Evolutionary conservation across 2,329 filamentous ascomycete species (phyloP).

Genomic region (Knoxdaviesia capensis): DNA sequence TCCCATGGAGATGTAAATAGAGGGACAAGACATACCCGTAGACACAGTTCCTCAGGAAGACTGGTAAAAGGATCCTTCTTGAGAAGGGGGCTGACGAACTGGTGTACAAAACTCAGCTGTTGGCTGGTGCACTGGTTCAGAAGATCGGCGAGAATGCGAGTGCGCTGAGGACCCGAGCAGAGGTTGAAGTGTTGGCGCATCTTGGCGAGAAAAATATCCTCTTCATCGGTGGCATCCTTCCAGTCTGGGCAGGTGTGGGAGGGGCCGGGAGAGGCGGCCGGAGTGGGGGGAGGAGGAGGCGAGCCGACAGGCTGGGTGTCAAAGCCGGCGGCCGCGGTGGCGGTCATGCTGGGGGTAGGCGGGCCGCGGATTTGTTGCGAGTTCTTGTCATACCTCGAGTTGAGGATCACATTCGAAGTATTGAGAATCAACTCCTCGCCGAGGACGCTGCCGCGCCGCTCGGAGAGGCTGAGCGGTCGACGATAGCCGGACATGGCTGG

Average conservation of each 20-base stretch:
- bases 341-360: slow-evolving; percentile 46
- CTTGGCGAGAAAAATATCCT: slow-evolving; percentile 65
- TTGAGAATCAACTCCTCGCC: slow-evolving; percentile 36
- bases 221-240: slow-evolving; percentile 46
- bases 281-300: slow-evolving; percentile 43
- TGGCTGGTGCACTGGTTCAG: slow-evolving; percentile 90
- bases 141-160: slow-evolving; percentile 67
- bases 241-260: slow-evolving; percentile 46
- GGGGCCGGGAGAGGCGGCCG: slow-evolving; percentile 43
- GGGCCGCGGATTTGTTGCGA: slow-evolving; percentile 33
- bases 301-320: slow-evolving; percentile 39
- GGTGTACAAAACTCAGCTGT: slow-evolving; percentile 85
- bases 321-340: slow-evolving; percentile 36
- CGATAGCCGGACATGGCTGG: slow-evolving; percentile 20
- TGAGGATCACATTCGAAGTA: slow-evolving; percentile 22
- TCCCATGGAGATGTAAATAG: not conserved
- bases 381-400: slow-evolving; percentile 32
- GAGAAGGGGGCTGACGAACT: slow-evolving; percentile 80
- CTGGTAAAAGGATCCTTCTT: slow-evolving; percentile 94
- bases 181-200: slow-evolving; percentile 64
- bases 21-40: slow-evolving; percentile 46
- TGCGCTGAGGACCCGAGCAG: slow-evolving; percentile 55
- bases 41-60: slow-evolving; percentile 78
- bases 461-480: slow-evolving; percentile 37
- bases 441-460: slow-evolving; percentile 36